Conservation (phyloP, 2,329 filamentous ascomycete genomes). For the Colletotrichum endophyticum region DNA sequence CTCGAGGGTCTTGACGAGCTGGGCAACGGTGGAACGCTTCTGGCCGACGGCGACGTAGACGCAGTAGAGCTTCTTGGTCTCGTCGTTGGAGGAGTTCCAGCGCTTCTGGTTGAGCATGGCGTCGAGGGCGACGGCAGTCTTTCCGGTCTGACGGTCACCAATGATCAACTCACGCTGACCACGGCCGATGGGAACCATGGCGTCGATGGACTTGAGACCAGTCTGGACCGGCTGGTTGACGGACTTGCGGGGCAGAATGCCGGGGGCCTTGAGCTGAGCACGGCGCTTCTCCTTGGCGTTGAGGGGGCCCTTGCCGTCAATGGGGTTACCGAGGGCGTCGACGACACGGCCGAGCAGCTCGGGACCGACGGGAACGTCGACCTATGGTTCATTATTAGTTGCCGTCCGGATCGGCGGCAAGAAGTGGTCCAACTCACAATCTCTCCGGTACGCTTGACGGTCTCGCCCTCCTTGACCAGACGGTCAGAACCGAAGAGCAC, state of each 20-base stretch:
- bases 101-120: constrained; percentile 99
- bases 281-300: constrained; percentile 91
- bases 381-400: constrained; percentile 57
- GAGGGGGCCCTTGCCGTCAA: constrained; percentile 98
- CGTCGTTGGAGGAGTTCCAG: constrained; percentile 88
- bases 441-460: constrained; percentile 98
- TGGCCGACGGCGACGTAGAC: constrained; percentile 99
- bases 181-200: constrained; percentile 99
- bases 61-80: constrained; percentile 99
- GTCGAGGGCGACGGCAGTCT: constrained; percentile 98
- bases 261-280: constrained; percentile 98
- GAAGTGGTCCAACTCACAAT: constrained; percentile 73
- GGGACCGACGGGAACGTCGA: constrained; percentile 92
- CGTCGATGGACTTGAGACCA: constrained; percentile 98
- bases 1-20: constrained; percentile 99
- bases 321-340: constrained; percentile 98
- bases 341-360: constrained; percentile 97
- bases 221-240: constrained; percentile 99
- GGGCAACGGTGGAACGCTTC: constrained; percentile 99
- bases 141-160: constrained; percentile 99
- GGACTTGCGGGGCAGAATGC: constrained; percentile 95
- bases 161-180: constrained; percentile 99
- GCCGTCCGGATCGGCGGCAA: background rate
- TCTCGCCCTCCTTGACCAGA: constrained; percentile 99
- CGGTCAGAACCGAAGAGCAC: constrained; percentile 99